phyloP scores from a whole-genome alignment of 2,329 filamentous ascomycete genomes.

The Parafenestella ontariensis region DNA sequence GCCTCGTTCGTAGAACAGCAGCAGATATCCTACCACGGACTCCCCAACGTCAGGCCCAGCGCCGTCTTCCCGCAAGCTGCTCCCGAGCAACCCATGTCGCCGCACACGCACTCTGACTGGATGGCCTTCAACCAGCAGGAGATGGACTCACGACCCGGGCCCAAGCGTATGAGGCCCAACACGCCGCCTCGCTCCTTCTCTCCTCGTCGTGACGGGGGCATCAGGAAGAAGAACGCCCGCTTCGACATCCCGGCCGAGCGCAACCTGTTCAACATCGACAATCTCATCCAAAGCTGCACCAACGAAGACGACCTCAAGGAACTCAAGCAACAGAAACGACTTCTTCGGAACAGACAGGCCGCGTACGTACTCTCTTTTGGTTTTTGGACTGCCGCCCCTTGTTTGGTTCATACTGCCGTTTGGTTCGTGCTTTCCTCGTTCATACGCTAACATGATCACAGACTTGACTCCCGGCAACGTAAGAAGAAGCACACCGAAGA shows the following conservation, averaged over 20 bases:
- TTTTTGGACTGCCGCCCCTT: slow-evolving; percentile 45
- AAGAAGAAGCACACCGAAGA: slow-evolving; percentile 99
- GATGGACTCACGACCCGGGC: slow-evolving; percentile 57
- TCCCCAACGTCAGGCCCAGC: slow-evolving; percentile 55
- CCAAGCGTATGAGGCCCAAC: slow-evolving; percentile 67
- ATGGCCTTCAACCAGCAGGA: slow-evolving; percentile 59
- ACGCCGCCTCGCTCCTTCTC: slow-evolving; percentile 78
- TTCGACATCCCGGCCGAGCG: slow-evolving; percentile 96
- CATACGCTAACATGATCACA: slow-evolving; percentile 55
- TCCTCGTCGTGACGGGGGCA: slow-evolving; percentile 80
- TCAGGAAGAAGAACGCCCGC: slow-evolving; percentile 98
- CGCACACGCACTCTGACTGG: slow-evolving; percentile 67
- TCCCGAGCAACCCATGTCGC: slow-evolving; percentile 62
- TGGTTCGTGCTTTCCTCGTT: slow-evolving; percentile 37
- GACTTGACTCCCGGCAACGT: slow-evolving; percentile 92
- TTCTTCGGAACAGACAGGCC: slow-evolving; percentile 93
- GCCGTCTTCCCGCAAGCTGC: slow-evolving; percentile 56
- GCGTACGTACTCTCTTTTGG: slow-evolving; percentile 71
- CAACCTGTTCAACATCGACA: slow-evolving; percentile 93
- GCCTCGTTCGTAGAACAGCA: slow-evolving; percentile 52
- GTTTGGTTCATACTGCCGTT: slow-evolving; percentile 39
- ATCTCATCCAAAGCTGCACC: slow-evolving; percentile 84
- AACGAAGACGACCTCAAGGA: slow-evolving; percentile 96
- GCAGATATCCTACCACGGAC: slow-evolving; percentile 48
- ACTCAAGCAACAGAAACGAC: slow-evolving; percentile 95